Conservation (phyloP, 2,329 filamentous ascomycete genomes). For the Aureobasidium sp. region DNA sequence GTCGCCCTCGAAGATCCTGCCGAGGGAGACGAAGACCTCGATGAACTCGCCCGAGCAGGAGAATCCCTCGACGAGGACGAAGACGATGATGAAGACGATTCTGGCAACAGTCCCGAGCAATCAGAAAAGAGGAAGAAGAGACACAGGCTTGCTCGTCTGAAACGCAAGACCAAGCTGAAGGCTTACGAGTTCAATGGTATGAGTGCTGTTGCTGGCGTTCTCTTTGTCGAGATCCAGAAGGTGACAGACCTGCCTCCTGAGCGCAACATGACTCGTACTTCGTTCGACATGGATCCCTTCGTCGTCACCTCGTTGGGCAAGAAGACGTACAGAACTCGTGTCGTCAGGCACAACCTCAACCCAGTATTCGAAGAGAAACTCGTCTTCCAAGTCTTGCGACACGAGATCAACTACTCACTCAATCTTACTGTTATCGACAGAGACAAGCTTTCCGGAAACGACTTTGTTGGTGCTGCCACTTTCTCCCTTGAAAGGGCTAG, state of each 20-base stretch:
- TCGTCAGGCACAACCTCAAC: slow-evolving; percentile 88
- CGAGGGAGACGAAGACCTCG: slow-evolving; percentile 29
- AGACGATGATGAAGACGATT: slow-evolving; percentile 47
- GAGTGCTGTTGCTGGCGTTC: slow-evolving; percentile 79
- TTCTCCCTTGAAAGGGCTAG: slow-evolving; percentile 75
- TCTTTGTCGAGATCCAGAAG: slow-evolving; percentile 82
- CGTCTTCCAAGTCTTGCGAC: slow-evolving; percentile 85
- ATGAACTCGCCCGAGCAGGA: slow-evolving; percentile 22
- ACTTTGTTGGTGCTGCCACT: slow-evolving; percentile 82
- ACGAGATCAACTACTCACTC: slow-evolving; percentile 82
- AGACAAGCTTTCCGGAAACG: slow-evolving; percentile 95
- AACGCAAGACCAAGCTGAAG: slow-evolving; percentile 70
- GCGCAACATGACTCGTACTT: slow-evolving; percentile 89
- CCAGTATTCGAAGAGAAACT: slow-evolving; percentile 96
- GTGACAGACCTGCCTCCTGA: slow-evolving; percentile 91
- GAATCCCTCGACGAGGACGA: slow-evolving; percentile 46
- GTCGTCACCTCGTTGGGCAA: slow-evolving; percentile 91
- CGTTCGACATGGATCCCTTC: slow-evolving; percentile 98
- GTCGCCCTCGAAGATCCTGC: slow-evolving; percentile 40
- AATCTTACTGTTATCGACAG: slow-evolving; percentile 88
- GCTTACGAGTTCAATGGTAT: slow-evolving; percentile 82
- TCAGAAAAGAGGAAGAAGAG: slow-evolving; percentile 58
- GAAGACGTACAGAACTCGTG: slow-evolving; percentile 87
- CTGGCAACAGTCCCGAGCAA: slow-evolving; percentile 46
- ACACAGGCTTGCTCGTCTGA: slow-evolving; percentile 54